Base-by-base conservation (phyloP, 495 filamentous ascomycete genomes). In the Pseudomonodictys pantanalensis region DNA sequence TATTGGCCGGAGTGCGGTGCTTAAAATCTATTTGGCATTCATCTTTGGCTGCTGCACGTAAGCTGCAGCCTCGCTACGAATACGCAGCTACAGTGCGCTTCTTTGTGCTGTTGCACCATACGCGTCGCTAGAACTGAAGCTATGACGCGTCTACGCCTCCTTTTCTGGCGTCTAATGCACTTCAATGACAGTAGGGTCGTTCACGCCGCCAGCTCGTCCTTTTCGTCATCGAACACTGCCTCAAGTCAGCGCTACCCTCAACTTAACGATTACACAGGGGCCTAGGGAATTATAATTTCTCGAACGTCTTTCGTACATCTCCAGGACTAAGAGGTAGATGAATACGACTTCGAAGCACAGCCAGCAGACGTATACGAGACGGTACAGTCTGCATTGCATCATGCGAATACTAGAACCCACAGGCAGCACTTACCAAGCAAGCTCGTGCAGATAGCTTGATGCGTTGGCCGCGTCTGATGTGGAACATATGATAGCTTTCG, bases 241-340 rank as follows among this genome's bases (percentile, higher is more conserved):
- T 39, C 20, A 23, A 15, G 24, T 55, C 44, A 44, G 20, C 29
- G 24, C 7, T 7, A 8, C 15, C 7, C 32, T 7, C 7, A 35
- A 8, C 15, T 15, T 35, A 8, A 35, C 8, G 15, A 15, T 8
- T 35, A 7, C 8, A 8, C 15, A 18, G 38, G 12, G 15, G 12
- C 56, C 42, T 51, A 58, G 45, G 63, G 70, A 85, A 84, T 0
- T 83, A 79, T 32, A 87, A 65, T 64, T 88, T 84, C 71, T 86
- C 83, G 12, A 86, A 70, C 1, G 83, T 86, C n/a, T 81, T 73
- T 77, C 80, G 43, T 76, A 68, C 1, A 84, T 86, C 68, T 86
- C 84, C 8, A 82, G 83, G 73, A 83, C 85, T 58, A 86, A 74
- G 58, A 85, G 82, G 64, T 77, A 86, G 47, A 87, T 77, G 59